Evolutionary conservation across 257 asterid species (phyloP), one percentile per base, ranked within the genome.

Genomic region (Penstemon barbatus): DNA sequence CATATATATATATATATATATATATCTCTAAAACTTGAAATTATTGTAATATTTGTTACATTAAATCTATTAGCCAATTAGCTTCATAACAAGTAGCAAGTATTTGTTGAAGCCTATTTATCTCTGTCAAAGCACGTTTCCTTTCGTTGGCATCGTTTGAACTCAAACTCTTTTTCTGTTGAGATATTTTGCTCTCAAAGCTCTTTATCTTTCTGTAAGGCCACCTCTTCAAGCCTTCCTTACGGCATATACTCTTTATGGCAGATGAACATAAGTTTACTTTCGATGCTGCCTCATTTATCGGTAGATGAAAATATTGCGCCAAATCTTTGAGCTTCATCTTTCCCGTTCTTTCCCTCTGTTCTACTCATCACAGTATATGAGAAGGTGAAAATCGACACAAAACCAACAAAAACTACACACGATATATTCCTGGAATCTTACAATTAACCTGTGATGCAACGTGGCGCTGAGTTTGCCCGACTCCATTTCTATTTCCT

Each of bases 261-360:
- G 92, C 91, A n/a, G 92, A 80, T 3, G 84, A 73, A 63, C 96
- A 86, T 0, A 89, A 56, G 0, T 74, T 79, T 80, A 87, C 15
- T 65, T 73, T 65, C 77, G 70, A 69, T 3, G 89, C 75, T 0
- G 89, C 92, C 4, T 2, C 71, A 3, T 39, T 74, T 25, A 84
- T 71, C 0, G 89, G 82, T 55, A 90, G 89, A 74, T 88, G 83
- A 66, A 86, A 85, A 41, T 74, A 82, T 33, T 11, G 57, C 3
- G 62, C 65, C 70, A 90, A 70, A 67, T 88, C 96, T 13, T 67
- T 75, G 73, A 84, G 3, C 49, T 38, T 77, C 89, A 90, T 33
- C 62, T 68, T 81, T 1, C 76, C 83, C 2, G 89, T 68, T 81
- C 92, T 90, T 75, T 84, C 85, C 87, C 96, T 87, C 94, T 90